These are phyloP conservation scores for Alternaria sp. DNA, from an alignment of 2,329 filamentous ascomycete species.

Conservation along the genomic window DNA sequence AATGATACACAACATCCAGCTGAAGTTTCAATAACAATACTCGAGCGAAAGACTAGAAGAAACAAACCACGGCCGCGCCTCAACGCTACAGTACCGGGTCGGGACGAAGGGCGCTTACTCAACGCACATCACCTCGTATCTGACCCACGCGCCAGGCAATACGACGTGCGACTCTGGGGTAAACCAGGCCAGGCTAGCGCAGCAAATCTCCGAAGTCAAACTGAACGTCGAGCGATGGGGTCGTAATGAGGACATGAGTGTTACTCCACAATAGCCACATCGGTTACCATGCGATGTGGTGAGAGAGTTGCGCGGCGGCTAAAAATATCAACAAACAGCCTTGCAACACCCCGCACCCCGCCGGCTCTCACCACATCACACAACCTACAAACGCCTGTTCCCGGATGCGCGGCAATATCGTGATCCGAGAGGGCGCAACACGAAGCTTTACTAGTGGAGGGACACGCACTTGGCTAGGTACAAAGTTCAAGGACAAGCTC, in stretches of 20 bases:
- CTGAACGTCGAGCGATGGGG: constrained; percentile 2
- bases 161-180: constrained; percentile 39
- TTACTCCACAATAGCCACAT: constrained; percentile 5
- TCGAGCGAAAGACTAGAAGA: neutral
- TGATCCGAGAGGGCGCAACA: constrained; percentile 17
- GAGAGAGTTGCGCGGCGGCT: constrained; percentile 6
- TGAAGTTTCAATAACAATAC: neutral
- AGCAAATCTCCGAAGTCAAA: constrained; percentile 17
- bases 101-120: constrained; percentile 30
- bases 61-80: constrained; percentile 11
- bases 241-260: neutral
- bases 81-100: constrained; percentile 13
- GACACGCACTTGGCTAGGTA: constrained; percentile 16
- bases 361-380: neutral
- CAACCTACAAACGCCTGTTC: constrained; percentile 17
- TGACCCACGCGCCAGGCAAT: constrained; percentile 36
- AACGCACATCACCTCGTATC: constrained; percentile 40
- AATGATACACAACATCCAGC: neutral
- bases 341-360: constrained; percentile 15
- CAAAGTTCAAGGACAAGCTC: constrained; percentile 1
- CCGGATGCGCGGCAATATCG: constrained; percentile 12
- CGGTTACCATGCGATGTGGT: constrained; percentile 14
- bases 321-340: constrained; percentile 22
- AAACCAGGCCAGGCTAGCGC: constrained; percentile 27
- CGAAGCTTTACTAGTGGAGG: constrained; percentile 23